phyloP scores from a whole-genome alignment of 768 basidiomycete species.

The Leccinellum rugosiceps region DNA sequence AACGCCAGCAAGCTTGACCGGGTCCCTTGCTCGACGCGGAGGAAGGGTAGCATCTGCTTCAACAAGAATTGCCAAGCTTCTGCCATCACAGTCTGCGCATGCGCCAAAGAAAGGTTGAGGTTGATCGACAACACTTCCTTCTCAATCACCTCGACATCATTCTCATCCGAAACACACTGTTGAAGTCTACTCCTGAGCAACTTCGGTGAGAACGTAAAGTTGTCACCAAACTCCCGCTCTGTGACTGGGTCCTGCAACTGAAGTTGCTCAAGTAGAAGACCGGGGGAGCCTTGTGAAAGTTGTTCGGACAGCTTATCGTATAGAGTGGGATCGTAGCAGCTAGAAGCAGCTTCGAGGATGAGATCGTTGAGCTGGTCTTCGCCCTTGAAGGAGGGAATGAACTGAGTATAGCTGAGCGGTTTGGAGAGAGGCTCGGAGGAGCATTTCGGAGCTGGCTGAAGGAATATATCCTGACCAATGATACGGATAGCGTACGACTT shows the following conservation, averaged over 20 bases:
- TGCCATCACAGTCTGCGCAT: constrained; percentile 70
- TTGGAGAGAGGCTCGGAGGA: constrained; percentile 39
- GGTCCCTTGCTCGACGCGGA: constrained; percentile 57
- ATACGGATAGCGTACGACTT: constrained; percentile 77
- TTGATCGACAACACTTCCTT: constrained; percentile 72
- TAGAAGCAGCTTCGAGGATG: constrained; percentile 65
- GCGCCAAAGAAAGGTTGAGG: constrained; percentile 80
- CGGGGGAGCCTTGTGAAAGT: constrained; percentile 51
- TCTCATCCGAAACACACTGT: constrained; percentile 32
- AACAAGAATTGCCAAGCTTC: constrained; percentile 78
- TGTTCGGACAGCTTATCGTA: constrained; percentile 58
- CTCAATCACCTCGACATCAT: constrained; percentile 48
- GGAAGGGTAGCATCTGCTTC: constrained; percentile 57
- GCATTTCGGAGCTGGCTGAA: constrained; percentile 46
- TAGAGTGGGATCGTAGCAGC: constrained; percentile 67
- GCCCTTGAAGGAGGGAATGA: constrained; percentile 55
- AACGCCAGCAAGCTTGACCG: constrained; percentile 54
- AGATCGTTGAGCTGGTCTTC: constrained; percentile 66
- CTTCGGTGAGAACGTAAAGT: constrained; percentile 67
- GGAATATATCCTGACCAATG: constrained; percentile 69
- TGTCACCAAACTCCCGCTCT: constrained; percentile 77
- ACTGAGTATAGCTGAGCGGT: constrained; percentile 56
- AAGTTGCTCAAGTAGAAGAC: constrained; percentile 62
- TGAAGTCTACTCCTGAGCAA: constrained; percentile 61
- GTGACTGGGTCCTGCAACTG: constrained; percentile 56